Base-by-base conservation (phyloP, 352 stramenopile species). In the Pythium myriotylum region DNA sequence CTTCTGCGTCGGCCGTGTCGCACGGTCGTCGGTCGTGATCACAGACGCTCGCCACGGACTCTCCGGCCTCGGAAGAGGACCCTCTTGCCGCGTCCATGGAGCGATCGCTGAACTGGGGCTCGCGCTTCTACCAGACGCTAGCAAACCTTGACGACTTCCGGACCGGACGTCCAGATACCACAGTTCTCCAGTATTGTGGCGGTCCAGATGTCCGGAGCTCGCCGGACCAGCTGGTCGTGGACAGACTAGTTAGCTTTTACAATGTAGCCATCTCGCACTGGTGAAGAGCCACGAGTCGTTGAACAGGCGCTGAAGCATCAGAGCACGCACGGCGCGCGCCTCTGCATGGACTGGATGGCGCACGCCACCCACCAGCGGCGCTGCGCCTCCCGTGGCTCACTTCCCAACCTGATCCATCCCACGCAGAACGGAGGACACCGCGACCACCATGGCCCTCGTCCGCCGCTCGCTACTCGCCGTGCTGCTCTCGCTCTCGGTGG, bases 391-490 rank as follows among this genome's bases (percentile, higher is more conserved):
- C 17, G 35, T 22, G 35, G 29, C 37, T 62, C 54, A 62, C 47
- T 62, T 39, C 22, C 26, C 54, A 62, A 54, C 54, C 53, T 46
- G 47, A 46, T 52, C 43, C 29, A 35, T 35, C 19, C 6, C 48
- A 46, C 19, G 3, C 27, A 27, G 9, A 17, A 41, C 10, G 50
- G 29, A 35, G 29, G 29, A 35, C 14, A 49, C 14, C 32, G 14
- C 23, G n/a, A 19, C 40, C 20, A 53, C 23, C 40, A 64, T 64
- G 56, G 56, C 46, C 19, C 16, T 62, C 54, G 9, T 26, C 20
- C 45, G 45, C 16, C 54, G 54, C 22, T 27, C 52, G 10, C 37
- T 47, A 4, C 22, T 59, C 14, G 52, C 52, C 2, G 41, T 52
- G 26, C 29, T 61, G 20, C 41, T 64, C 14, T 43, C 47, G 10